These are phyloP conservation scores for Novymonas esmeraldas DNA, from an alignment of 208 protist genomes.

Conservation along the genomic window DNA sequence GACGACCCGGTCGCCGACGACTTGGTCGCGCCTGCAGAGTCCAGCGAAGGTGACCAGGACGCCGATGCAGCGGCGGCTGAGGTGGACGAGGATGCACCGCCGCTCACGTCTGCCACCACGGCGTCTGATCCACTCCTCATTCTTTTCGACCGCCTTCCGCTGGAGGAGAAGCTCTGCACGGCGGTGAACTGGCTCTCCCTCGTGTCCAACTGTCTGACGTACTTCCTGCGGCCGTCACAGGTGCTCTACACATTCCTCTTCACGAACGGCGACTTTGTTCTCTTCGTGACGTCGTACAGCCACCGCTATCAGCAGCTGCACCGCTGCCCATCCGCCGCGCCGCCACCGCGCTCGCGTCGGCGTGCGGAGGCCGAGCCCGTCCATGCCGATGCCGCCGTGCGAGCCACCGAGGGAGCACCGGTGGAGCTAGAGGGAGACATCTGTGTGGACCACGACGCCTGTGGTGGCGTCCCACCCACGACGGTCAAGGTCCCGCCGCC, in stretches of 20 bases:
- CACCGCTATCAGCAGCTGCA: conserved; percentile 18
- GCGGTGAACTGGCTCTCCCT: conserved; percentile 50
- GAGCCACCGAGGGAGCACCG: background rate
- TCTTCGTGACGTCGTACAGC: conserved; percentile 35
- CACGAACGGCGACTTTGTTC: conserved; percentile 44
- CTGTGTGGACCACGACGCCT: background rate
- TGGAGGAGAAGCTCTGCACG: conserved; percentile 34
- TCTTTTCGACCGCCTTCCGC: conserved; percentile 29
- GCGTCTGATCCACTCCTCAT: conserved; percentile 30
- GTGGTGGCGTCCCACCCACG: background rate
- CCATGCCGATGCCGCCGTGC: background rate
- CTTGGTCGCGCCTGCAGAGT: no score
- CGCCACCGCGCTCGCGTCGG: background rate
- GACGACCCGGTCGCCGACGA: no score
- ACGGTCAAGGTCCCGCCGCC: background rate
- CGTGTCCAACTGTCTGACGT: conserved; percentile 64
- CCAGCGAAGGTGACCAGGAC: no score
- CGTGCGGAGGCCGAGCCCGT: background rate
- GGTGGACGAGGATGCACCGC: background rate
- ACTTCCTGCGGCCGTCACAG: conserved; percentile 59
- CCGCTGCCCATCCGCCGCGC: background rate
- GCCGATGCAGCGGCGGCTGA: no score
- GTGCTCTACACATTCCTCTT: conserved; percentile 68
- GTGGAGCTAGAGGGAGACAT: background rate
- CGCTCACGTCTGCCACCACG: background rate